These are phyloP conservation scores for Dioscorea cayenensis DNA, from an alignment of 116 monocot species.

Conservation along the genomic window DNA sequence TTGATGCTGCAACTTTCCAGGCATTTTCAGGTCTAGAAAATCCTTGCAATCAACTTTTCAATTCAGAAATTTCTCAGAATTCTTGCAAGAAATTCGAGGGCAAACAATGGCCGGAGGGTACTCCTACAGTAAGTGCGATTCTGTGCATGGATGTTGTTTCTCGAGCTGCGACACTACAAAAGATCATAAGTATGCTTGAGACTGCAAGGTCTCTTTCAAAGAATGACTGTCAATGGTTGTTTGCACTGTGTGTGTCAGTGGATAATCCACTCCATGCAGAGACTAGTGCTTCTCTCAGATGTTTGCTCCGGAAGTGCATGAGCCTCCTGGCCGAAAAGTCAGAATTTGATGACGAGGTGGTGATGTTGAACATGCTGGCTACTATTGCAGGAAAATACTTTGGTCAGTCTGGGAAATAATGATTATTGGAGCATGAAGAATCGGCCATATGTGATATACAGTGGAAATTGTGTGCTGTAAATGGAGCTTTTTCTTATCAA, in stretches of 20 bases:
- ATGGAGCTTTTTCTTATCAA: too few species aligned
- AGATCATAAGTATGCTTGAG: constrained; percentile 37
- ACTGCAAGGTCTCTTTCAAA: constrained; percentile 29
- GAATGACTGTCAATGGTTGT: constrained; percentile 72
- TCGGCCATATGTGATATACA: too few species aligned
- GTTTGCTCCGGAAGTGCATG: constrained; percentile 70
- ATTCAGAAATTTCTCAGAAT: not conserved
- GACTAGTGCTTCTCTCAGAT: constrained; percentile 63
- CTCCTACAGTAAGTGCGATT: constrained; percentile 40
- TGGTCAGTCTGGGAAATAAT: constrained; percentile 54
- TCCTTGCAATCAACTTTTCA: constrained; percentile 17
- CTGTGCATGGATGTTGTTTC: constrained; percentile 38
- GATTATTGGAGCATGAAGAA: not conserved
- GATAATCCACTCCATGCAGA: constrained; percentile 66
- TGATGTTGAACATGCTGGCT: constrained; percentile 67
- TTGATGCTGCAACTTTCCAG: constrained; percentile 23
- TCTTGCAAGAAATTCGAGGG: constrained; percentile 6
- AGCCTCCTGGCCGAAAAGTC: constrained; percentile 50
- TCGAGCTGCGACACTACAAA: constrained; percentile 55
- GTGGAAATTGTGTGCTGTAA: too few species aligned
- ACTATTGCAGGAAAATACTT: constrained; percentile 74
- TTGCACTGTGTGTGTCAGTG: constrained; percentile 59
- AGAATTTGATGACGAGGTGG: constrained; percentile 61
- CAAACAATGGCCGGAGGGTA: constrained; percentile 11
- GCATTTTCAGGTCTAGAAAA: constrained; percentile 38